Evolutionary conservation across 2,329 filamentous ascomycete genomes (phyloP).

Genomic region (Fonsecaea multimorphosa): DNA sequence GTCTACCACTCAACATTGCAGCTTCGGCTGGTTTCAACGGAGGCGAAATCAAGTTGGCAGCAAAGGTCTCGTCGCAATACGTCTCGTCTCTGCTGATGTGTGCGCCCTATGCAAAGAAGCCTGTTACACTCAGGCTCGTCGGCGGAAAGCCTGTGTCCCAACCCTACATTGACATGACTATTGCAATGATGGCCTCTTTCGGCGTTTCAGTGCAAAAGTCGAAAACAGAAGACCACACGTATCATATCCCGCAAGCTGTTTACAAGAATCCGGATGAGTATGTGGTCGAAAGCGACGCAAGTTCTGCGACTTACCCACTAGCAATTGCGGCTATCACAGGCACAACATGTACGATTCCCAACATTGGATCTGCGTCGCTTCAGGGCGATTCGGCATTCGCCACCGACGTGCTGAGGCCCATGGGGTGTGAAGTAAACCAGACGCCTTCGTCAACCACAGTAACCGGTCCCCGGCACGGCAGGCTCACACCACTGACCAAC

Average conservation of each 20-base stretch:
- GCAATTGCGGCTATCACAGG: conserved; percentile 94
- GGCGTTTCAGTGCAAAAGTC: conserved; percentile 81
- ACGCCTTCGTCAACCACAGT: conserved; percentile 87
- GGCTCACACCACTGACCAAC: conserved; percentile 74
- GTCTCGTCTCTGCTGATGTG: conserved; percentile 97
- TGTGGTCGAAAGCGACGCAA: conserved; percentile 93
- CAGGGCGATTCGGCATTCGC: conserved; percentile 96
- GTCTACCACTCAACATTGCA: conserved; percentile 80
- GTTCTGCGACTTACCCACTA: conserved; percentile 94
- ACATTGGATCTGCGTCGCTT: conserved; percentile 89
- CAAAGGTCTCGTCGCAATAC: conserved; percentile 98
- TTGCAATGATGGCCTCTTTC: conserved; percentile 94
- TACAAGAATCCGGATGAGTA: conserved; percentile 88
- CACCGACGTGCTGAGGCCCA: conserved; percentile 83
- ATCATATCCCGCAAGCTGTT: conserved; percentile 83
- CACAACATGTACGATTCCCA: conserved; percentile 92
- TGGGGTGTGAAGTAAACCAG: conserved; percentile 92
- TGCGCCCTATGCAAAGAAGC: conserved; percentile 92
- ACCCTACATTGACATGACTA: conserved; percentile 98
- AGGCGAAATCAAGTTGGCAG: conserved; percentile 87
- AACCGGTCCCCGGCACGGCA: conserved; percentile 78
- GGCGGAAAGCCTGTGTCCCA: conserved; percentile 98
- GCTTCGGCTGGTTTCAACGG: conserved; percentile 84
- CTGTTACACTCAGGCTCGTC: conserved; percentile 85
- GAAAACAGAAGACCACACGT: conserved; percentile 81